These are phyloP conservation scores for Trypanosoma caninum DNA, from an alignment of 208 protist species.

Conservation along the genomic window DNA sequence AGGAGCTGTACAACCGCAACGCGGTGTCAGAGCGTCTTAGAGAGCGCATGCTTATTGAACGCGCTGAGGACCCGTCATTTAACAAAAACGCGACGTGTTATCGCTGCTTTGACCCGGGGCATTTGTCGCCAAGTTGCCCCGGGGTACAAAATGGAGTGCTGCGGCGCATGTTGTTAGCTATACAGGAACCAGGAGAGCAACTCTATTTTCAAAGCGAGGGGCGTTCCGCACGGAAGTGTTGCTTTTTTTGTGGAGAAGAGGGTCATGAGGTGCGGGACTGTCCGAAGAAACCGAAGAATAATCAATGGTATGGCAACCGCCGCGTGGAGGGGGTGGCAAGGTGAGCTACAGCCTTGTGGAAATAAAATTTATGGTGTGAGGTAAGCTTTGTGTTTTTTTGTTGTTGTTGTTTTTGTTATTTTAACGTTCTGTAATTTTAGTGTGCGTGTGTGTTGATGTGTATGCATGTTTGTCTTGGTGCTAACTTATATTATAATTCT, in stretches of 20 bases:
- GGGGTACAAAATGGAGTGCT: constrained; percentile 64
- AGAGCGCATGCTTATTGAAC: constrained; percentile 62
- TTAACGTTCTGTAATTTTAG: neutral
- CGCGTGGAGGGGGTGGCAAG: constrained; percentile 1
- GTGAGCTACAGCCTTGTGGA: neutral
- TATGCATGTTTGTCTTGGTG: neutral
- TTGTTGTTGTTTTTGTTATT: constrained; percentile 1
- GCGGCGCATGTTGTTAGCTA: constrained; percentile 43
- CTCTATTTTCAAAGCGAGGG: constrained; percentile 36
- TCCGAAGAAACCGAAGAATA: constrained; percentile 47
- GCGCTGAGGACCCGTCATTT: constrained; percentile 63
- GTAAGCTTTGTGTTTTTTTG: neutral
- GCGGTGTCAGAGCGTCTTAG: constrained; percentile 62
- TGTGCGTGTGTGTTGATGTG: neutral
- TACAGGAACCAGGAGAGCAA: constrained; percentile 77
- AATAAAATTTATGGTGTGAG: neutral
- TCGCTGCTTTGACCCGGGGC: constrained; percentile 86
- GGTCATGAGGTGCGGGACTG: constrained; percentile 74
- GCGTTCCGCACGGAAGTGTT: constrained; percentile 43
- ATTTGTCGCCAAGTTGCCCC: constrained; percentile 79
- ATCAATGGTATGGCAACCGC: constrained; percentile 27
- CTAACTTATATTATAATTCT: neutral
- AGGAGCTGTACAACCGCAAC: constrained; percentile 77
- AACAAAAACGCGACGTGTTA: constrained; percentile 78
- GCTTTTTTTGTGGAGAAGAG: constrained; percentile 79